Percentiles rank a stretch among this genome's conserved stretches.
Evolutionary conservation across 352 stramenopile genomes (phyloP).

Genomic region (Phytophthora gonapodyides): DNA sequence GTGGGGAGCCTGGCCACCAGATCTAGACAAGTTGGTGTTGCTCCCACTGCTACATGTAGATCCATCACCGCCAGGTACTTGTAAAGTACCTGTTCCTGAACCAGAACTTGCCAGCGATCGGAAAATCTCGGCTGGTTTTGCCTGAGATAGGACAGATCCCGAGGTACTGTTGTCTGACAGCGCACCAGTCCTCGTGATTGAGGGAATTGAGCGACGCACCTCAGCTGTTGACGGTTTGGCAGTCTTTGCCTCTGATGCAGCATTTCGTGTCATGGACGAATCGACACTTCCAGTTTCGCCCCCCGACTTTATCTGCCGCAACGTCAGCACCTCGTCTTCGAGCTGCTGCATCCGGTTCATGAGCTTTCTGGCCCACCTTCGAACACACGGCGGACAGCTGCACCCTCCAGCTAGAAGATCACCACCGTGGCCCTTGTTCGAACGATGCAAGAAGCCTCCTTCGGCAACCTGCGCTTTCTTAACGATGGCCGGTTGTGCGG

Average conservation of each 20-base stretch:
- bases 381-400: conserved; percentile 41
- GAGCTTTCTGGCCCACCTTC: conserved; percentile 37
- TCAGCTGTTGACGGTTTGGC: background rate
- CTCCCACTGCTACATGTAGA: background rate
- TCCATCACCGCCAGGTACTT: background rate
- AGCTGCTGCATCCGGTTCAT: conserved; percentile 44
- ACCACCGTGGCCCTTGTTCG: conserved; percentile 27
- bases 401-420: conserved; percentile 40
- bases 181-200: background rate
- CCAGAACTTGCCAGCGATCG: conserved; percentile 7
- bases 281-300: background rate
- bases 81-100: background rate
- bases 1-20: background rate
- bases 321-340: conserved; percentile 37
- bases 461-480: background rate
- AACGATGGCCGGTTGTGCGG: background rate
- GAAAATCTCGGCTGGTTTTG: conserved; percentile 13
- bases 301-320: conserved; percentile 17
- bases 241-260: background rate
- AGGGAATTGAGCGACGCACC: background rate
- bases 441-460: conserved; percentile 26
- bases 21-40: conserved; percentile 1
- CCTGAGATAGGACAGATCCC: background rate
- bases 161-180: background rate
- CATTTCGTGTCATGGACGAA: background rate